phyloP scores from a whole-genome alignment of 345 rosid genomes.

The Euphorbia tirucalli region DNA sequence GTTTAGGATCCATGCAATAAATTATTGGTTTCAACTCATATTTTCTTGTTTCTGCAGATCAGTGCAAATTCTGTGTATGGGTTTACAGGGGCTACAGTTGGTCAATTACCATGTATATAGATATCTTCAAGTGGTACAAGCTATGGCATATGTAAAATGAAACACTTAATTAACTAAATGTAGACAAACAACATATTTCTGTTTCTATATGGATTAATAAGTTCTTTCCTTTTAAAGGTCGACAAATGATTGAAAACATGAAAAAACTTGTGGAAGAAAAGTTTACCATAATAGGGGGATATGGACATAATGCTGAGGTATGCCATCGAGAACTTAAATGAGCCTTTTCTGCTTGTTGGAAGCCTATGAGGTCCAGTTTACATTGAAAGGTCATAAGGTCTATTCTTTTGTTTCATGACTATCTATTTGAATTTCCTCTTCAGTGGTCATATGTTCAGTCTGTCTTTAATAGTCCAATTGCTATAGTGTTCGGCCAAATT shows the following conservation, averaged over 20 bases:
- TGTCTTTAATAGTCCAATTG: constrained; percentile 1
- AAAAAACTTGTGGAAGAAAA: constrained; percentile 85
- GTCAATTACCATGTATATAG: constrained; percentile 89
- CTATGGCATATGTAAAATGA: constrained; percentile 56
- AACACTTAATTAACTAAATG: not conserved
- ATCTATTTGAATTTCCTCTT: not conserved
- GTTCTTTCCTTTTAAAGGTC: constrained; percentile 52
- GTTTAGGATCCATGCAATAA: not conserved
- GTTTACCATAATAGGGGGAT: constrained; percentile 69
- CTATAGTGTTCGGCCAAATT: not conserved
- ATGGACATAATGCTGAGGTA: constrained; percentile 89
- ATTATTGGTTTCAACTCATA: constrained; percentile 2
- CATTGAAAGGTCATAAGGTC: not conserved
- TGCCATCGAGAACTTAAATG: not conserved
- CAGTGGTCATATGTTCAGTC: not conserved
- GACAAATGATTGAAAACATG: constrained; percentile 97
- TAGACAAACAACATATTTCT: not conserved
- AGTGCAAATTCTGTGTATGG: constrained; percentile 99
- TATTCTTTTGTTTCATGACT: not conserved
- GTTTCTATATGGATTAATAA: constrained; percentile 24
- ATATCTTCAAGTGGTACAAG: constrained; percentile 98
- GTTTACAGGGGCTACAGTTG: constrained; percentile 93
- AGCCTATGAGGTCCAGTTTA: not conserved
- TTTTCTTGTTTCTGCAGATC: constrained; percentile 44
- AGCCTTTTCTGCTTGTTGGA: constrained; percentile 2